Conservation (phyloP, 78 protist genomes). For the Emiliania huxleyi region DNA sequence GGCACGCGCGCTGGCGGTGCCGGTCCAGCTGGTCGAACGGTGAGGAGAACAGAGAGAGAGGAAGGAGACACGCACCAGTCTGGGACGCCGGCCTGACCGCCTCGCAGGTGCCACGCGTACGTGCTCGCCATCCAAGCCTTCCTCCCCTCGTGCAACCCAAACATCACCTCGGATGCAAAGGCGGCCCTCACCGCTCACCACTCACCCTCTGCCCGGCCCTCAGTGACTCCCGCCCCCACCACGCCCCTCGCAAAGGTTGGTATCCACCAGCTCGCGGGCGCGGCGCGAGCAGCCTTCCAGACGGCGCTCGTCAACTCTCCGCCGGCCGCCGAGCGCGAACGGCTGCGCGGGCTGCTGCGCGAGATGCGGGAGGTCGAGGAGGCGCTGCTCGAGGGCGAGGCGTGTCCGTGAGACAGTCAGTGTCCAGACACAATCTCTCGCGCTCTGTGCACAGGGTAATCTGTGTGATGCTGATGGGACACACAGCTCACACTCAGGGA, state of each 20-base stretch:
- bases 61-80: no score
- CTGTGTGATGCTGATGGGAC: no score
- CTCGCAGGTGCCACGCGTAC: conserved; percentile 24
- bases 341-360: background rate
- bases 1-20: conserved; percentile 29
- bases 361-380: no score
- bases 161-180: conserved; percentile 35
- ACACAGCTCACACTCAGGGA: no score
- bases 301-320: conserved; percentile 32
- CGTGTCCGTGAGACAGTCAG: no score
- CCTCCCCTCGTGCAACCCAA: conserved; percentile 42
- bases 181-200: no score
- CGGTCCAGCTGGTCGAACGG: background rate
- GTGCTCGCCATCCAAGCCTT: background rate
- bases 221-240: background rate
- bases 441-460: no score
- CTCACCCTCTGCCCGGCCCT: background rate
- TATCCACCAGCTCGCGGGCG: conserved; percentile 43
- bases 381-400: no score
- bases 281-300: conserved; percentile 49
- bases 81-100: no score
- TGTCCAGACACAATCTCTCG: no score
- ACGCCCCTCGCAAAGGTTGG: conserved; percentile 30
- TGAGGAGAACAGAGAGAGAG: background rate
- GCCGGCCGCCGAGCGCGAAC: background rate